Base-by-base conservation (phyloP, 768 basidiomycete genomes). In the Collybia nuda region DNA sequence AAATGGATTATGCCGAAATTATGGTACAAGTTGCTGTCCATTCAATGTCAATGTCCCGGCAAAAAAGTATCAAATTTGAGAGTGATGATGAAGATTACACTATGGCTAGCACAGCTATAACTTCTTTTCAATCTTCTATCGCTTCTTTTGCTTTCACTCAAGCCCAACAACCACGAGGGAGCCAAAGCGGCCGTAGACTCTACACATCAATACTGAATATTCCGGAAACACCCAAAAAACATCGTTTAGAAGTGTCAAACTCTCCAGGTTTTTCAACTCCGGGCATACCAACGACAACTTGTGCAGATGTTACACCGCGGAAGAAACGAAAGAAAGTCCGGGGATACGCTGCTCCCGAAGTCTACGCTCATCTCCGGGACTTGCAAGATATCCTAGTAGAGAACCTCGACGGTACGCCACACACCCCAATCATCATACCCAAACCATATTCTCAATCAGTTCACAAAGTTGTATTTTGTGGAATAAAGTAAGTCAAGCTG, bases 381-480 rank as follows among this genome's bases (percentile, higher is more conserved):
- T 56, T 89, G 9, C 70, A 70, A 2, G 88, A 90, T 61, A 67
- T 79, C 57, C 58, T 90, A 12, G 62, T 64, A 17, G 59, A 69
- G 24, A 75, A 71, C 19, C 73, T 90, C 1, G 84, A 89, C 47
- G 74, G 88, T 89, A 56, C 40, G 72, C 56, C n/a, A 38, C 37
- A 14, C 12, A n/a, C 21, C 19, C n/a, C 14, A n/a, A 32, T n/a
- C n/a, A 17, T n/a, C n/a, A 1, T 40, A 26, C 28, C 23, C 41
- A 17, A 40, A 15, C 28, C 9, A 26, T 3, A 17, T 57, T 38
- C 47, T 32, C 47, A 24, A 24, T 26, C n/a, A n/a, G n/a, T n/a
- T n/a, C n/a, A 14, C 11, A 0, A 32, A 93, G 90, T 93, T 19
- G 56, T 92, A 12, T 91, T 93, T 56, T 92, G 89, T 59, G 91